phyloP scores from a whole-genome alignment of 441 rosid genomes.

The Syzygium syzygioides region DNA sequence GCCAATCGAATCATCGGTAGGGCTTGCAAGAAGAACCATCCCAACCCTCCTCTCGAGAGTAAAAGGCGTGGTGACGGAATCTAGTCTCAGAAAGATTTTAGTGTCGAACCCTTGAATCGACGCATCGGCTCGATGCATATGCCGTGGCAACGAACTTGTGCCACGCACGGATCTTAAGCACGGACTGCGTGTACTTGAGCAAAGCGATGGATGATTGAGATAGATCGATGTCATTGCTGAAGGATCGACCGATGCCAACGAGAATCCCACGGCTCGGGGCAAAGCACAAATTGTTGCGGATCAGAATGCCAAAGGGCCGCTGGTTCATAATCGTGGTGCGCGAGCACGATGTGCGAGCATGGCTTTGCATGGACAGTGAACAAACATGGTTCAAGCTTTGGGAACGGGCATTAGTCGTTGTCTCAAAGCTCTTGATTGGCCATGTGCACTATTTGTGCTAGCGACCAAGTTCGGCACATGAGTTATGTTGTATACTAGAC shows the following conservation, averaged over 20 bases:
- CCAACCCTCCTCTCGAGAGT: neutral
- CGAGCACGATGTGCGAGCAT: neutral
- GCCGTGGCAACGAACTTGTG: neutral
- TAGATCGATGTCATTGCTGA: neutral
- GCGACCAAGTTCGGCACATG: neutral
- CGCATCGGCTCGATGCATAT: neutral
- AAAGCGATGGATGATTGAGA: neutral
- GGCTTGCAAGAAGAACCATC: neutral
- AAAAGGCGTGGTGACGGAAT: neutral
- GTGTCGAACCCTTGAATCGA: neutral
- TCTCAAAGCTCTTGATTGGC: neutral
- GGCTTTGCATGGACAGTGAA: neutral
- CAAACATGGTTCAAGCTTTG: neutral
- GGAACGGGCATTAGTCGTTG: neutral
- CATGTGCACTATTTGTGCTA: neutral
- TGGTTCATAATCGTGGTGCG: fast-evolving
- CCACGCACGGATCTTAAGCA: neutral
- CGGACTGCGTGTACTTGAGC: fast-evolving
- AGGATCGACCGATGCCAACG: neutral
- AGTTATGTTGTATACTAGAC: neutral
- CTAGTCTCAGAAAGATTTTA: neutral
- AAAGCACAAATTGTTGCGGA: neutral
- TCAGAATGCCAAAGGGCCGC: neutral
- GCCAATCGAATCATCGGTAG: neutral
- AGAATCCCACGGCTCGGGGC: neutral